Percentiles rank a stretch among this genome's conserved stretches.
Conservation (phyloP, 192 early-diverging fungal species). For the Haplosporangium gracile region DNA sequence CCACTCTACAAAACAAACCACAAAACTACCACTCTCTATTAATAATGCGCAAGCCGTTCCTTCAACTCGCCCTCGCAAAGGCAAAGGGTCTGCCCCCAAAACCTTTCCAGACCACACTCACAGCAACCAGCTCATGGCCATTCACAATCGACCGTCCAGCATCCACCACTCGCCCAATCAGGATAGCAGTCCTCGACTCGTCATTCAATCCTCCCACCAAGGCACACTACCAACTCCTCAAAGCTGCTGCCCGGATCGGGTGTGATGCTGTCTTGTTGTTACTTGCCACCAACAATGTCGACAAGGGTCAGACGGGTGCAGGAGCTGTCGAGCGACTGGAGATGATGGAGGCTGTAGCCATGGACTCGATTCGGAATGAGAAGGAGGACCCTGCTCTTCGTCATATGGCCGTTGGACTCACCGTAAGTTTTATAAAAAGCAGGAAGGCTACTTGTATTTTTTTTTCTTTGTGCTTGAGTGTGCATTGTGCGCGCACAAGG, state of each 20-base stretch:
- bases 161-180: conserved; percentile 21
- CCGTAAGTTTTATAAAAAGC: conserved; percentile 10
- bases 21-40: not conserved
- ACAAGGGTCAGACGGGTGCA: conserved; percentile 71
- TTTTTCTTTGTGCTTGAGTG: not conserved
- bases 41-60: conserved; percentile 39
- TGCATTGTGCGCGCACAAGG: not conserved
- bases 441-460: not conserved
- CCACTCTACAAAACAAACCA: not conserved
- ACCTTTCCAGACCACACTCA: conserved; percentile 49
- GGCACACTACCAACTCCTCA: conserved; percentile 71
- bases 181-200: conserved; percentile 75
- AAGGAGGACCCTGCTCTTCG: conserved; percentile 40
- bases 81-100: conserved; percentile 21
- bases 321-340: conserved; percentile 71
- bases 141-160: conserved; percentile 38
- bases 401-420: conserved; percentile 50
- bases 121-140: conserved; percentile 44
- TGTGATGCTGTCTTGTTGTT: conserved; percentile 76
- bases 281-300: conserved; percentile 75
- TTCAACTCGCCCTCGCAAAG: conserved; percentile 33
- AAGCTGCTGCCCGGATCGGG: conserved; percentile 50
- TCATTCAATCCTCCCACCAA: conserved; percentile 83
- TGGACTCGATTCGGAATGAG: conserved; percentile 36
- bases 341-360: conserved; percentile 79